Base-by-base conservation (phyloP, 495 filamentous ascomycete species). In the Aspergillus sclerotioniger region DNA sequence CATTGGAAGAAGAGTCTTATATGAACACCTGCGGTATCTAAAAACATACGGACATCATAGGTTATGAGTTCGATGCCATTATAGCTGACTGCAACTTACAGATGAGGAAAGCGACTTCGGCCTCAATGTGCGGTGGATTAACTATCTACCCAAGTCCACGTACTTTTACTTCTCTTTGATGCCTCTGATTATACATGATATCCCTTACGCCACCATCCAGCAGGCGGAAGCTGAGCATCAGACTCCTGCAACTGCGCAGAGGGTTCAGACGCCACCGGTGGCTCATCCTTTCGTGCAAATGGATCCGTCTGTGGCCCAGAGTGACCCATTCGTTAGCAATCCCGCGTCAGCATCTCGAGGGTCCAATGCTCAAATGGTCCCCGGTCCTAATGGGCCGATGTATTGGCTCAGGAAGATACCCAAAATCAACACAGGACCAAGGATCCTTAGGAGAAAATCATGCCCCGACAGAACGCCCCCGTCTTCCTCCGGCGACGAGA, bases 31-130 rank as follows among this genome's bases (percentile, higher is more conserved):
- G 2, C 1, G 37, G 37, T 13, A 3, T 15, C 4, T 0, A n/a
- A 13, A 3, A 41, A 2, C 37, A 10, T 20, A n/a, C 7, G 13
- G 6, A 35, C 20, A 13, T 8, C 19, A 15, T 29, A 15, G 49
- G 49, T n/a, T 51, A 51, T 10, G 29, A 29, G 12, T 51, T 51
- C 33, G 49, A 51, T 51, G 25, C 20, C 13, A 8, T 32, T n/a
- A 12, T 51, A 10, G 8, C 49, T 19, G 35, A 35, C n/a, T n/a
- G n/a, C n/a, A n/a, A n/a, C n/a, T 32, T n/a, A 12, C 37, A 10
- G 8, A 29, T 19, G 35, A 35, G 0, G 7, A n/a, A 15, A 20
- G 33, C 20, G 32, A 16, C 49, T 3, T 6, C 16, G 8, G 5
- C 16, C 49, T 51, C n/a, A 51, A 51, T 51, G 29, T 28, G 29